phyloP scores from a whole-genome alignment of 2,329 filamentous ascomycete genomes.

The Trichoderma sp. region DNA sequence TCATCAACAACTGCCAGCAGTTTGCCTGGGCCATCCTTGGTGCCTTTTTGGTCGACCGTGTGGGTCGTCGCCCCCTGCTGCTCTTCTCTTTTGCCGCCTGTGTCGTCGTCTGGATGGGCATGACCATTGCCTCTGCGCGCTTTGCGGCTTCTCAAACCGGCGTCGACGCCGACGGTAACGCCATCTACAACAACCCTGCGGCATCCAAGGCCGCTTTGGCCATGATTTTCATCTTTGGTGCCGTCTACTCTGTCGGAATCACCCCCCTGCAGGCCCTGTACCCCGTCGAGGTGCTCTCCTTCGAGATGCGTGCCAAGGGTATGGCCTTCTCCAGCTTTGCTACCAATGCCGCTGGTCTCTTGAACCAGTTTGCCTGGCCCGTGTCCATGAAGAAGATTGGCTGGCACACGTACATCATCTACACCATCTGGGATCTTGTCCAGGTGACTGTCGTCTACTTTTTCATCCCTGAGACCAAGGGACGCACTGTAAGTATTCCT shows the following conservation, averaged over 20 bases:
- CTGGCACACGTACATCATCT: conserved; percentile 54
- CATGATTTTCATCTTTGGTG: conserved; percentile 55
- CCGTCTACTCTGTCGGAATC: conserved; percentile 47
- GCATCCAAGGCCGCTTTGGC: conserved; percentile 48
- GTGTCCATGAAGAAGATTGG: conserved; percentile 48
- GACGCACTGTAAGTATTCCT: conserved; percentile 41
- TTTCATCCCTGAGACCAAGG: conserved; percentile 32
- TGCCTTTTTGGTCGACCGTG: conserved; percentile 47
- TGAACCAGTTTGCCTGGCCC: conserved; percentile 47
- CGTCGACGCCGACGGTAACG: conserved; percentile 29
- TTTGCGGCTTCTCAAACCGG: conserved; percentile 35
- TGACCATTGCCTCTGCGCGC: conserved; percentile 47
- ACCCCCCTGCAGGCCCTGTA: conserved; percentile 42
- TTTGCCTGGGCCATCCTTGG: conserved; percentile 50
- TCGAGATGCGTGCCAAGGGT: conserved; percentile 53
- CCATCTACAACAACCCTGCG: conserved; percentile 33
- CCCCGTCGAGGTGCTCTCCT: conserved; percentile 50
- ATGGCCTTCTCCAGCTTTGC: conserved; percentile 48
- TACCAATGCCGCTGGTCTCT: conserved; percentile 44
- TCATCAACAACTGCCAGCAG: conserved; percentile 52
- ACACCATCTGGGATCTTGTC: conserved; percentile 43
- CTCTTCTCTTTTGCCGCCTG: conserved; percentile 49
- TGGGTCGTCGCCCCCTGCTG: conserved; percentile 53
- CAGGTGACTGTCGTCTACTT: conserved; percentile 28
- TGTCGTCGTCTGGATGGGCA: conserved; percentile 49